Base-by-base conservation (phyloP, 2,329 filamentous ascomycete species). In the Magnaporthales sp. region DNA sequence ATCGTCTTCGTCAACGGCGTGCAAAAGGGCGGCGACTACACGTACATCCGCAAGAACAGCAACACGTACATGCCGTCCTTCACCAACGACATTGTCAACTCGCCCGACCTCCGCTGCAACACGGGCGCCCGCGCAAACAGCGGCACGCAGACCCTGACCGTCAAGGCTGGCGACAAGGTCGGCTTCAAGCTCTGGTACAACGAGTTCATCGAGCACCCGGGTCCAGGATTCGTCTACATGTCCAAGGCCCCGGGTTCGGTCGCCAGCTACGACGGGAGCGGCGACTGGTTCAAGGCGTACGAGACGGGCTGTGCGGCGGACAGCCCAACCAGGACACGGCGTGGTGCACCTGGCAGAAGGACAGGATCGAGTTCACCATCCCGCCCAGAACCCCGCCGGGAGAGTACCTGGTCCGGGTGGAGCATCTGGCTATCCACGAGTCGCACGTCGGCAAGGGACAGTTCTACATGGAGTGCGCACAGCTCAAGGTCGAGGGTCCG, bases 141-240 rank as follows among this genome's bases (percentile, higher is more conserved):
- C 24, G 69, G 71, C 56, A 80, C 79, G 22, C 74, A 79, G 71
- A 78, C 80, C 6, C 77, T 82, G 70, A 73, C 75, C 1, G 81
- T 83, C 68, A 79, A 79, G 67, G 78, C 81, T 4, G 83, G 82
- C 58, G 77, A 81, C 74, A 78, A 82, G 73, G 72, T 85, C 73
- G 75, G 80, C 71, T 75, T 84, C 77, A 77, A 83, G 79, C 70
- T 85, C 70, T 76, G 81, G 76, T 75, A 82, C 77, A 78, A 80
- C 72, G 77, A 81, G 70, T 72, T 80, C 72, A 79, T 85, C 72
- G 77, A 80, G 74, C 79, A 80, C 70, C 79, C 79, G 6, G 79
- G 79, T 11, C 77, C 79, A 0, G 75, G 78, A 19, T 76, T 76
- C 68, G 72, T 80, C 68, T 80, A 80, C 72, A 74, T 81, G 74